Conservation (phyloP, 352 stramenopile species). For the Phytophthora pistaciae region DNA sequence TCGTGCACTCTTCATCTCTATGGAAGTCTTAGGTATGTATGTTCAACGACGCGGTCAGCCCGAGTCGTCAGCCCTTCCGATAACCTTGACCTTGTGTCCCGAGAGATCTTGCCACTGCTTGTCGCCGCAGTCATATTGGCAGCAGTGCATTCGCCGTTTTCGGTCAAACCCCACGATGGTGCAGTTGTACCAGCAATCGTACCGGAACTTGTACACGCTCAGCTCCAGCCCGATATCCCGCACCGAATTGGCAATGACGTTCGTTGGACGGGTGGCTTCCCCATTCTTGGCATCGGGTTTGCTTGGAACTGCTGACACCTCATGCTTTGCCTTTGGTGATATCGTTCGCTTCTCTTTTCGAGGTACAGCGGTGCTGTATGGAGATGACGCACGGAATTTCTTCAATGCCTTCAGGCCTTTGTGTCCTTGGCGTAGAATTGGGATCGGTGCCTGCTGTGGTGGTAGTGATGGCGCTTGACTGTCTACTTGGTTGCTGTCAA, state of each 20-base stretch:
- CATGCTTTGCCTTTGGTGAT: conserved; percentile 19
- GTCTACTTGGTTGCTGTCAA: conserved; percentile 25
- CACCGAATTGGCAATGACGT: conserved; percentile 50
- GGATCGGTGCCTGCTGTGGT: conserved; percentile 23
- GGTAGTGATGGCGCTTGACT: conserved; percentile 5
- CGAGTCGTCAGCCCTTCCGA: conserved; percentile 36
- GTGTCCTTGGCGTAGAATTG: conserved; percentile 69
- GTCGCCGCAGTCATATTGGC: conserved; percentile 84
- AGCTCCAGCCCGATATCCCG: conserved; percentile 74
- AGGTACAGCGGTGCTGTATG: conserved; percentile 54
- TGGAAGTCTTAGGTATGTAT: not conserved
- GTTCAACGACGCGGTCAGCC: not conserved
- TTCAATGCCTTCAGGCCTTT: conserved; percentile 76
- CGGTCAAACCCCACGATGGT: conserved; percentile 77
- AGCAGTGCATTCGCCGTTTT: conserved; percentile 80
- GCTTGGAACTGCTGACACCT: conserved; percentile 4
- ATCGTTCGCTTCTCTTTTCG: conserved; percentile 32
- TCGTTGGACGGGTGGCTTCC: conserved; percentile 9
- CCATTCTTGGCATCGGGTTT: not conserved
- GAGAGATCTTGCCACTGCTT: conserved; percentile 82
- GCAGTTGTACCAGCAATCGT: conserved; percentile 88
- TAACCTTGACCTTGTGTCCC: conserved; percentile 57
- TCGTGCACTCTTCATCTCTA: conserved; percentile 2
- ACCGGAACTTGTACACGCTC: conserved; percentile 79
- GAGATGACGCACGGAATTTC: conserved; percentile 64